Base-by-base conservation (phyloP, 2,329 filamentous ascomycete genomes). In the Dactylella cylindrospora region DNA sequence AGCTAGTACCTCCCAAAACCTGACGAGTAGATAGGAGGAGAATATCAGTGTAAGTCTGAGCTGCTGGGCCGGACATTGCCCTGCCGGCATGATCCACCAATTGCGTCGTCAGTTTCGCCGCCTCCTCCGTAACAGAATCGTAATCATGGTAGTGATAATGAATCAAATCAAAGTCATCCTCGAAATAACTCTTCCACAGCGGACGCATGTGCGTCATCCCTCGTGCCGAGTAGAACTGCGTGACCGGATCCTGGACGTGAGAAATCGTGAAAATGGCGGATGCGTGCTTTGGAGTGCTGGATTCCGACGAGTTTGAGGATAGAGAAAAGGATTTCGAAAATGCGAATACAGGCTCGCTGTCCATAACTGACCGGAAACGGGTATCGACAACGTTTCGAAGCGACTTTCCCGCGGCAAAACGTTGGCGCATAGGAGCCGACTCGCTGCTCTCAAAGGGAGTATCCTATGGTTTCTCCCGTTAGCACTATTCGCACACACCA, bases 261-360 rank as follows among this genome's bases (percentile, higher is more conserved):
- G 85, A 82, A 67, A 93, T 79, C 0, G 86, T 90, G 71, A 93
- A 93, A 1, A 84, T 76, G 1, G 44, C 61, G 12, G 66, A 68
- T 4, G 79, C 84, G 33, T 80, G 78, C n/a, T 75, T 77, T 4
- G 74, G 70, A 2, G 57, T 69, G 23, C 51, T 70, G 22, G 67
- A 68, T 38, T 68, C 70, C 6, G 66, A 61, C 25, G 71, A 71
- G 2, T 71, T 68, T 15, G 68, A 67, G 22, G 79, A 74, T 3
- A 84, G 73, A 12, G 75, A 74, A 72, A 87, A 85, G 3, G 78
- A 76, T 67, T 85, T 85, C 10, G 83, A 78, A 70, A 90, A 93
- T 0, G 88, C 87, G 73, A 93, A 91, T 2, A 90, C 84, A 0
- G 88, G 88, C 70, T 91, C 85, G 23, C 87, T 79, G 44, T 90